phyloP scores from a whole-genome alignment of 805 yeast genomes.

The Cyberlindnera sargentensis region DNA sequence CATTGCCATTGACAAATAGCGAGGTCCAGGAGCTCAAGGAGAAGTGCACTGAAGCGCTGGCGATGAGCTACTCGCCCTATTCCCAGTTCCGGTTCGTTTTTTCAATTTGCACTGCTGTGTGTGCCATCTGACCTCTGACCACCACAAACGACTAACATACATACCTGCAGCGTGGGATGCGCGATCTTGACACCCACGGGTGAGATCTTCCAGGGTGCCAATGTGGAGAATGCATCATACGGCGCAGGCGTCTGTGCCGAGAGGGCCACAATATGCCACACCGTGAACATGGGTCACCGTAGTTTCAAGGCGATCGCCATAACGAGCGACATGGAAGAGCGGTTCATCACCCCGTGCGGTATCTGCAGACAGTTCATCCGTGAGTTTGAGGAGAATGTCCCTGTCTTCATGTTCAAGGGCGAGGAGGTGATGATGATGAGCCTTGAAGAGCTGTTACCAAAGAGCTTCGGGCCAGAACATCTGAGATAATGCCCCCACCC shows the following conservation, averaged over 20 bases:
- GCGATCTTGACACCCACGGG: constrained; percentile 49
- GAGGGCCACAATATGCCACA: constrained; percentile 54
- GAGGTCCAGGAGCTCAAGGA: too few species aligned
- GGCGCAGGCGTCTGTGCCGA: constrained; percentile 79
- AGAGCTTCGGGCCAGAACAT: constrained; percentile 78
- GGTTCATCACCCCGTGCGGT: constrained; percentile 80
- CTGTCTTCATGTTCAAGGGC: constrained; percentile 61
- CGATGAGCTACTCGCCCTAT: constrained; percentile 41
- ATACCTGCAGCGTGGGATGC: constrained; percentile 63
- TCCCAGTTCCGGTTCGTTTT: constrained; percentile 28
- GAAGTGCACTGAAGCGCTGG: constrained; percentile 26
- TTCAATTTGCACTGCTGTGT: background rate
- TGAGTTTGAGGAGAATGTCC: constrained; percentile 60
- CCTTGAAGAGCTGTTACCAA: constrained; percentile 64
- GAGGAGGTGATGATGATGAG: constrained; percentile 43
- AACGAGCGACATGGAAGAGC: constrained; percentile 48
- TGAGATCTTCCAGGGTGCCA: constrained; percentile 61
- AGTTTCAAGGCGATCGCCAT: constrained; percentile 58
- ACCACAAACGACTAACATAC: background rate
- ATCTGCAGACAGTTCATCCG: constrained; percentile 86
- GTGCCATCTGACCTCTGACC: too few species aligned
- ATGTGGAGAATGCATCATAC: constrained; percentile 89
- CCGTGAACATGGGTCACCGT: constrained; percentile 39
- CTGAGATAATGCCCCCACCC: constrained; percentile 4
- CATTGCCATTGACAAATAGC: too few species aligned